Evolutionary conservation across 129 eudicot genomes (phyloP), one percentile per base, ranked within the genome.

Genomic region (Ambrosia trifida): DNA sequence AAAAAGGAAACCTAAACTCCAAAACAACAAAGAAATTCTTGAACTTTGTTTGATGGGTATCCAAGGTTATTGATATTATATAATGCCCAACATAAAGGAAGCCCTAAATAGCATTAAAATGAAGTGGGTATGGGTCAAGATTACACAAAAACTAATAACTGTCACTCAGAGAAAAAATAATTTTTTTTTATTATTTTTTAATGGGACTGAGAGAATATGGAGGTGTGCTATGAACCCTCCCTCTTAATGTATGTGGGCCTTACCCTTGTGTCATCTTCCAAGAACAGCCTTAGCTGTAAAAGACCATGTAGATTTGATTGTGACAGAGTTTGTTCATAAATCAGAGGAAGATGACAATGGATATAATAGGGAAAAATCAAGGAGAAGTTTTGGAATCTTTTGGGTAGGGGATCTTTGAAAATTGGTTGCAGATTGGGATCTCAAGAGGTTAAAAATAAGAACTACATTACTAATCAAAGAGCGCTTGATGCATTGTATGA

Each of bases 291-390:
- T 87, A 89, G 98, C 90, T 87, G 96, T 85, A 85, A 87, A 83
- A 83, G 80, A 84, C 79, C 85, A 80, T 79, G 74, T 56, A 83
- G 85, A 85, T 89, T 86, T 85, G 92, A 88, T 76, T 76, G 82
- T 78, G 95, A 82, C 94, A 82, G 96, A 76, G 79, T 83, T 89
- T 89, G 93, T 85, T 92, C 95, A 72, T 83, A 82, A 87, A 85
- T 86, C 81, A 79, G 61, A 78, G 81, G 72, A 78, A 40, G 77
- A 63, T 40, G 43, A 74, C 65, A 72, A 76, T 70, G 87, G 96
- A 84, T 78, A 80, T 70, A 77, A 72, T 30, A 49, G 12, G 30
- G 45, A 19, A 35, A 11, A 16, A 49, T 36, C 12, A 31, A 44
- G 49, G 49, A 45, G 7, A 72, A 69, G 70, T 69, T 82, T 83